Base-by-base conservation (phyloP, 2,329 filamentous ascomycete genomes). In the Colletotrichum karsti region DNA sequence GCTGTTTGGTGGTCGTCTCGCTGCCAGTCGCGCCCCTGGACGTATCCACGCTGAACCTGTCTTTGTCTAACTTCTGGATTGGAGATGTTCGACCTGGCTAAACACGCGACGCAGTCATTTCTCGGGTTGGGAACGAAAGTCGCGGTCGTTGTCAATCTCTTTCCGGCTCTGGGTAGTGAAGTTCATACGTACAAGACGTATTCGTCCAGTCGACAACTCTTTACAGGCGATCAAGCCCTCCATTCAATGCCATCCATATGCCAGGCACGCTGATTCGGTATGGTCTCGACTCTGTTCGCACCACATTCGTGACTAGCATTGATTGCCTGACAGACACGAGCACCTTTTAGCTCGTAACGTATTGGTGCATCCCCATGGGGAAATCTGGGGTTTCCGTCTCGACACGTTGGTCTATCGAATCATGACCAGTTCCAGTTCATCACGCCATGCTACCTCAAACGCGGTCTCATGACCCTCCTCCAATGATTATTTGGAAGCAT, bases 381-480 rank as follows among this genome's bases (percentile, higher is more conserved):
- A 33, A 22, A 51, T 20, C 10, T 35, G 42, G 20, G 28, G 51
- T 22, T 24, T 24, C 18, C 9, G 42, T 37, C 15, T 48, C 9
- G 42, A 42, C 12, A 10, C 5, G 20, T 56, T 50, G 6, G 13
- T 50, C 41, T 18, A 48, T 63, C 50, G 50, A 67, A 67, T 51
- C 41, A 42, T 20, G 5, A 18, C 39, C 26, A 44, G 33, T 35
- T n/a, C 26, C 39, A 55, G 15, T 18, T 50, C 20, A 24, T 28
- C 39, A 41, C 24, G 9, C 41, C 5, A 6, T 2, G 24, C 13
- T 54, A 9, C n/a, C n/a, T n/a, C n/a, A n/a, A 30, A 50, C 26
- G 20, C n/a, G 13, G 39, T 46, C 63, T 67, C 22, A 28, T 63
- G 64, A 53, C 53, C 64, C 64, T 63, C 64, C 41, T 35, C 51